A percentile compares a stretch with the other conserved stretches of the same genome.
Evolutionary conservation across 2,329 filamentous ascomycete species (phyloP).

Genomic region (Penicillium sp.): DNA sequence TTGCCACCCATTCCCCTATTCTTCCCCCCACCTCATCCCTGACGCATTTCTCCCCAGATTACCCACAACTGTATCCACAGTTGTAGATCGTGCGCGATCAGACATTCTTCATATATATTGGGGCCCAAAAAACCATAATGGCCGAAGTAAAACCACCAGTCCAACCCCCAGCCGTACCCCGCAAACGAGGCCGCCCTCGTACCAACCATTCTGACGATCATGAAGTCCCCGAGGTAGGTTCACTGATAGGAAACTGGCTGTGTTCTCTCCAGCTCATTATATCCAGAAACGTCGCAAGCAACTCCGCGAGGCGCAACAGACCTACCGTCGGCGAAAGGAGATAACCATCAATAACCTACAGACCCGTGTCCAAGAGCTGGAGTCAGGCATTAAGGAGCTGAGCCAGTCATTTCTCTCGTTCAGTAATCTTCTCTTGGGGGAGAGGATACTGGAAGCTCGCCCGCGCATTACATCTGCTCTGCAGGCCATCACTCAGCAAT

Average conservation of each 20-base stretch:
- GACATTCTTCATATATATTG: background rate
- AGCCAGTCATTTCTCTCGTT: conserved; percentile 28
- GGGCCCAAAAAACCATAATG: background rate
- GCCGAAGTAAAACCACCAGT: background rate
- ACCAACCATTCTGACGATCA: conserved; percentile 18
- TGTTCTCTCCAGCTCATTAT: conserved; percentile 4
- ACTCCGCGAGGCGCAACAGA: conserved; percentile 27
- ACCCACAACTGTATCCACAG: background rate
- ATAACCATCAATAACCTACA: conserved; percentile 26
- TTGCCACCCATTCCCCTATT: background rate
- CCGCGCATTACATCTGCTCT: conserved; percentile 21
- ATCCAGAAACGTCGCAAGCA: conserved; percentile 28
- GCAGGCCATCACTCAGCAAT: conserved; percentile 25
- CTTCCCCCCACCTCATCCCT: background rate
- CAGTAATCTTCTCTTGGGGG: conserved; percentile 25
- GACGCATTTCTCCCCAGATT: background rate
- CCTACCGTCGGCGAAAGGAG: conserved; percentile 28
- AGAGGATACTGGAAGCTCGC: conserved; percentile 13
- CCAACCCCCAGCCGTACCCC: conserved; percentile 8
- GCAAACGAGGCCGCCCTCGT: conserved; percentile 27
- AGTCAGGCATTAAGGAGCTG: conserved; percentile 24
- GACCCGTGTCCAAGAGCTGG: conserved; percentile 23
- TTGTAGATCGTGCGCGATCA: background rate
- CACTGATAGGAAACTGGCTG: background rate
- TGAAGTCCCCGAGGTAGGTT: conserved; percentile 25